Percentiles rank a stretch among this genome's conserved stretches.
phyloP scores from a whole-genome alignment of 2,329 filamentous ascomycete species.

The Rugonectria rugulosa region DNA sequence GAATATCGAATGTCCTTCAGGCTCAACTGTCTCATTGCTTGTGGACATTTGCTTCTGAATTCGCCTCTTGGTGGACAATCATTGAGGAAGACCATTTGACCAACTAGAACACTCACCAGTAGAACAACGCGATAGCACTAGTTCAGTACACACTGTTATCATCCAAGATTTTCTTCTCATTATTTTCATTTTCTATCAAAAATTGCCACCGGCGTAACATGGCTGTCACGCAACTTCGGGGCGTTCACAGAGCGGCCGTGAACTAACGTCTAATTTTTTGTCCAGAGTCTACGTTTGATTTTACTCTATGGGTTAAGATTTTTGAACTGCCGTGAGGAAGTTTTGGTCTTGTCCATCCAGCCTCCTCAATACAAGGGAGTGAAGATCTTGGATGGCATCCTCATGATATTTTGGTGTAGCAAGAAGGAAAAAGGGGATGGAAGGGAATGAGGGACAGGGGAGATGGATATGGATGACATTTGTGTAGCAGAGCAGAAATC shows the following conservation, averaged over 20 bases:
- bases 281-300: slow-evolving; percentile 29
- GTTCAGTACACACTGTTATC: slow-evolving; percentile 1
- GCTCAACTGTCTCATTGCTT: too few species aligned
- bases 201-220: slow-evolving; percentile 30
- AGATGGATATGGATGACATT: slow-evolving; percentile 34
- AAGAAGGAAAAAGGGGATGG: slow-evolving; percentile 15
- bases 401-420: slow-evolving; percentile 35
- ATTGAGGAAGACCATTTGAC: too few species aligned
- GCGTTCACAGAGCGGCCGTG: slow-evolving; percentile 14
- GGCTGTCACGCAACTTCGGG: slow-evolving; percentile 13
- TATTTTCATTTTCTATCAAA: slow-evolving; percentile 25
- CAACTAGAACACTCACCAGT: too few species aligned
- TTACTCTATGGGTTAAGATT: slow-evolving; percentile 25
- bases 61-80: too few species aligned
- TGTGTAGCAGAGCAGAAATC: slow-evolving; percentile 42
- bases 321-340: slow-evolving; percentile 15
- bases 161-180: slow-evolving; percentile 5
- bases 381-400: slow-evolving; percentile 9
- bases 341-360: slow-evolving; percentile 14
- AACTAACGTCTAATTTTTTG: slow-evolving; percentile 30
- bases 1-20: too few species aligned
- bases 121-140: not conserved
- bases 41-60: too few species aligned
- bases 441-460: slow-evolving; percentile 20
- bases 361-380: not conserved